These are phyloP conservation scores for Botryobasidium botryosum DNA, from an alignment of 768 basidiomycete genomes.

Conservation along the genomic window DNA sequence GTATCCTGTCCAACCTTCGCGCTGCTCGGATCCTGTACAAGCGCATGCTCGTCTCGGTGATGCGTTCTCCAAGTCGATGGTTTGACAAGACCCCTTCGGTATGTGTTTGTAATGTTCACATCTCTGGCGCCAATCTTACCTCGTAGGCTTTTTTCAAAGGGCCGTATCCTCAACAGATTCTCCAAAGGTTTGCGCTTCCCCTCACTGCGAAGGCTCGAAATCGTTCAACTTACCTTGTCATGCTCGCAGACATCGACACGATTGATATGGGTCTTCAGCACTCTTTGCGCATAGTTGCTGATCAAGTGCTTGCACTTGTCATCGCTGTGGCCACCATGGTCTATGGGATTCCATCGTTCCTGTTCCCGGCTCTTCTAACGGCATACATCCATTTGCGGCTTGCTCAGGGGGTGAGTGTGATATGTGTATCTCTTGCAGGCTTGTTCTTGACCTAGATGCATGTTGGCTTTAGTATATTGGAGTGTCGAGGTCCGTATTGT, in stretches of 20 bases:
- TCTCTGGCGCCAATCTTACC: not conserved
- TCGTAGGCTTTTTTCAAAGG: not conserved
- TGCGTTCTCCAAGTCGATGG: slow-evolving; percentile 15
- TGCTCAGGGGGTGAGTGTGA: too few species aligned
- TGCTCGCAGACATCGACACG: slow-evolving; percentile 13
- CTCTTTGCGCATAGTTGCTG: not conserved
- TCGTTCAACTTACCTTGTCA: not conserved
- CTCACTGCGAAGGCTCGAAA: not conserved
- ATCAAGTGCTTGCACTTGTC: slow-evolving; percentile 44
- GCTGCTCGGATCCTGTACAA: not conserved
- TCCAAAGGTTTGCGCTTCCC: slow-evolving; percentile 17
- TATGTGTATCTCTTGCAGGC: too few species aligned
- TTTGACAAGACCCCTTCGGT: slow-evolving; percentile 15
- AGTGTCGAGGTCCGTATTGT: too few species aligned
- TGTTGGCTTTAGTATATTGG: too few species aligned
- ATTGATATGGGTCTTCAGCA: slow-evolving; percentile 16
- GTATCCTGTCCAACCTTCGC: not conserved
- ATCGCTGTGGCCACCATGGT: slow-evolving; percentile 50
- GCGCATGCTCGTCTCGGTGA: slow-evolving; percentile 11
- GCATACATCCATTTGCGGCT: too few species aligned
- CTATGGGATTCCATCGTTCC: slow-evolving; percentile 40
- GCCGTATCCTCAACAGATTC: slow-evolving; percentile 17
- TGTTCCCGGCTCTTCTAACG: too few species aligned
- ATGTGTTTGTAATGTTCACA: not conserved
- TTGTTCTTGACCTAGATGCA: too few species aligned